Conservation (phyloP, 768 basidiomycete genomes). For the Tulasnella sp. region DNA sequence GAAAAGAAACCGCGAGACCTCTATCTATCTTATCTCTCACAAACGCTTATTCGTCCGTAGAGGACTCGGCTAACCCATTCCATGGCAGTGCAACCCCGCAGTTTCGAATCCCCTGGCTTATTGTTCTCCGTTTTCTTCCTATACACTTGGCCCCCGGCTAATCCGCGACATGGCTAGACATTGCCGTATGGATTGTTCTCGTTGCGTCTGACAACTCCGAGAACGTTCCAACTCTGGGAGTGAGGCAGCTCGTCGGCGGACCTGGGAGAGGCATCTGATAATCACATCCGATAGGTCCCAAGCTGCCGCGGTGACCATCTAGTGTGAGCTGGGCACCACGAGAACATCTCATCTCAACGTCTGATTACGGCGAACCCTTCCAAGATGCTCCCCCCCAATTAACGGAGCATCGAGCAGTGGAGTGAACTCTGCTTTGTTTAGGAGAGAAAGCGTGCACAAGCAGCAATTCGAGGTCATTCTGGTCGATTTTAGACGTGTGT, state of each 20-base stretch:
- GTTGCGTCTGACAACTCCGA: background rate
- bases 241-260: background rate
- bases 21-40: background rate
- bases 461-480: constrained; percentile 1
- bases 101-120: background rate
- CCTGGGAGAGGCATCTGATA: background rate
- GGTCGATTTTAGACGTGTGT: constrained; percentile 4
- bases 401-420: too few species aligned
- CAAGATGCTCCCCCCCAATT: too few species aligned
- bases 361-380: too few species aligned
- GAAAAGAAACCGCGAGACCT: background rate
- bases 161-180: background rate
- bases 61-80: background rate
- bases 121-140: background rate
- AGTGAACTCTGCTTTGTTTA: background rate
- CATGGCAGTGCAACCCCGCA: background rate
- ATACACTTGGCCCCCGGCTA: background rate
- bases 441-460: background rate
- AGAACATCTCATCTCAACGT: background rate
- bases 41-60: background rate
- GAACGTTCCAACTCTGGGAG: constrained; percentile 6
- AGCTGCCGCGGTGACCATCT: background rate
- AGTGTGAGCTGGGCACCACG: background rate
- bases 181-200: background rate
- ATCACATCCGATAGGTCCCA: constrained; percentile 3